Evolutionary conservation across 176 grass and related monocot species (phyloP), one percentile per base, ranked within the genome.

Genomic region (Elymus sibiricus): DNA sequence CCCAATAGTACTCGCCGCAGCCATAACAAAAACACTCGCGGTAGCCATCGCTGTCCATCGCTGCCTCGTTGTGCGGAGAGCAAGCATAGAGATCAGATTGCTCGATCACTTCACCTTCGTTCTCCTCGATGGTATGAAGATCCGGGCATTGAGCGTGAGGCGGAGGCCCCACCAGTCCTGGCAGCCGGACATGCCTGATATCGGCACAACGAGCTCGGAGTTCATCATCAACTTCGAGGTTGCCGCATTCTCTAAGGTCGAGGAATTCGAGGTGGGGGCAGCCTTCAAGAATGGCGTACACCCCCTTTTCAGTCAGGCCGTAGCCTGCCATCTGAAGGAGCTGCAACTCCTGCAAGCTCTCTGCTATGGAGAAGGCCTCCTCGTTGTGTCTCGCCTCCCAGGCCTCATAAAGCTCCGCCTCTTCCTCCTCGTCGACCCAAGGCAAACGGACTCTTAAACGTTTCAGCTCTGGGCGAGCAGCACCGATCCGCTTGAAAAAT

Each of bases 281-380:
- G 68, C 81, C 73, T 11, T 85, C 39, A 29, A 92, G 59, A 11
- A 92, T 92, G 27, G 82, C 86, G 29, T 78, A 53, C 14, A 92
- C 24, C 46, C 86, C 90, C 9, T 62, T 13, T 24, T 88, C 40
- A 11, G 76, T 85, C 24, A 91, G 43, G 11, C 34, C 28, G 77
- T 88, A 80, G 19, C 86, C 70, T 19, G 64, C 51, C 47, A 92
- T 74, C 69, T 88, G 77, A 62, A 92, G 90, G 46, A 85, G 34
- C 0, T 51, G 49, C 27, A 92, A 25, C 86, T 85, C 61, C 1
- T 40, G 76, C 85, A 91, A 78, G 35, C 12, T 78, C 26, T 84
- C 44, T 81, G 89, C 85, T 59, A 91, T 88, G 37, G 80, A 80
- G 2, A 91, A 91, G 22, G 89, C 85, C 49, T 81, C 56, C n/a